Evolutionary conservation across 1,284 basidiomycete genomes (phyloP), one percentile per base, ranked within the genome.

Genomic region (Marasmius sp.): DNA sequence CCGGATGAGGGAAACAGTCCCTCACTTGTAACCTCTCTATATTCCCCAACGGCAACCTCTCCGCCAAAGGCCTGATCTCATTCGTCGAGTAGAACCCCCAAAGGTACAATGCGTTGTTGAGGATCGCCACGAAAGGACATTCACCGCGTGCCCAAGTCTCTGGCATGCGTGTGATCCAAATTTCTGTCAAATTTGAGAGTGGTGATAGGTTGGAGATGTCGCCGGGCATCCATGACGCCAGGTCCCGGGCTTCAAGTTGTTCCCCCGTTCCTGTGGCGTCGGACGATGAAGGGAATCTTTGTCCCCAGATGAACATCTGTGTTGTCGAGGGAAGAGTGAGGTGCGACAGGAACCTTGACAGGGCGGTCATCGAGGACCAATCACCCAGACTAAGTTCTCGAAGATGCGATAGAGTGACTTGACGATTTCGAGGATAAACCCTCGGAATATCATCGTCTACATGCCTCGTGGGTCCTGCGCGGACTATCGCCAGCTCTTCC

Each of bases 391-490:
- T 60, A 3, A 65, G 8, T 38, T 65, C 53, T 38, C 54, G 43
- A 37, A 65, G 37, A 5, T 43, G 16, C 3, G 49, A 49, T 6
- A 65, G 56, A 7, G 39, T 16, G 7, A 62, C 58, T n/a, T 54
- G 6, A 14, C 47, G 49, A 34, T 52, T 54, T 11, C 22, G 33
- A 1, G 61, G 22, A 27, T 34, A 33, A 10, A 54, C 52, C 11
- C 14, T 18, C 33, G 59, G 51, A 10, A 59, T 22, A 51, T 66
- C 65, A 3, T 61, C 57, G 6, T 20, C 37, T n/a, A 47, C 39
- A 33, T 57, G 18, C 34, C 59, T 54, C 6, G 60, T 63, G 11
- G 65, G 65, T 18, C 65, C 65, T 16, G 65, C 65, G 6, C 59
- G 53, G 8, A 66, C 61, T 9, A 66, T 52, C 2, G 63, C 63